Percentiles rank a stretch among this genome's conserved stretches.
Evolutionary conservation across 1,284 basidiomycete species (phyloP).

Genomic region (Bondarzewia mesenterica): DNA sequence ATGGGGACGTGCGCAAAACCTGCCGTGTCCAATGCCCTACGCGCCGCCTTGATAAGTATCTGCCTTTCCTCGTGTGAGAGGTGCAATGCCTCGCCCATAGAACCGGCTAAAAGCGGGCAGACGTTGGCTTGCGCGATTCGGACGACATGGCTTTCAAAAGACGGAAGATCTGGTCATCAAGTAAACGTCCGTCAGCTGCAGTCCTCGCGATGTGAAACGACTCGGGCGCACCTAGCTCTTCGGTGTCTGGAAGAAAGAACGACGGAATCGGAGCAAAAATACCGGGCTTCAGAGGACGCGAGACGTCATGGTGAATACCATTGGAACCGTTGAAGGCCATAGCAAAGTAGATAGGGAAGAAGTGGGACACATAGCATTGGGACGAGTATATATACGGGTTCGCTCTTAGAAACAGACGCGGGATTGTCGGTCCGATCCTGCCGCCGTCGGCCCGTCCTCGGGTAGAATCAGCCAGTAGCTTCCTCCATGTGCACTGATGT

Average conservation of each 20-base stretch:
- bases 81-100: conserved; percentile 82
- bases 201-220: neutral
- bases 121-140: conserved; percentile 68
- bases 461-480: neutral
- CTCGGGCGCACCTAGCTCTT: conserved; percentile 67
- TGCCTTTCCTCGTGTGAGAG: conserved; percentile 69
- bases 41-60: conserved; percentile 60
- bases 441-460: conserved; percentile 3
- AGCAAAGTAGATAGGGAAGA: neutral
- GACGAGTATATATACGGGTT: neutral
- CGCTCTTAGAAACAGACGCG: neutral
- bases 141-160: conserved; percentile 70
- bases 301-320: conserved; percentile 13
- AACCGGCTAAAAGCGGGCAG: conserved; percentile 70
- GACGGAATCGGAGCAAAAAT: conserved; percentile 83
- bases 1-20: conserved; percentile 58
- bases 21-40: conserved; percentile 63
- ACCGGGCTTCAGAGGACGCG: conserved; percentile 63
- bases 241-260: conserved; percentile 69
- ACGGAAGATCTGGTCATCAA: conserved; percentile 49
- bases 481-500: neutral
- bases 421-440: conserved; percentile 1
- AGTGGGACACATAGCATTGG: neutral
- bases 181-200: neutral
- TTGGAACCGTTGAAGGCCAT: conserved; percentile 35